A percentile compares a stretch with the other conserved stretches of the same genome.
phyloP scores from a whole-genome alignment of 2,329 filamentous ascomycete genomes.

The Cytospora mali region DNA sequence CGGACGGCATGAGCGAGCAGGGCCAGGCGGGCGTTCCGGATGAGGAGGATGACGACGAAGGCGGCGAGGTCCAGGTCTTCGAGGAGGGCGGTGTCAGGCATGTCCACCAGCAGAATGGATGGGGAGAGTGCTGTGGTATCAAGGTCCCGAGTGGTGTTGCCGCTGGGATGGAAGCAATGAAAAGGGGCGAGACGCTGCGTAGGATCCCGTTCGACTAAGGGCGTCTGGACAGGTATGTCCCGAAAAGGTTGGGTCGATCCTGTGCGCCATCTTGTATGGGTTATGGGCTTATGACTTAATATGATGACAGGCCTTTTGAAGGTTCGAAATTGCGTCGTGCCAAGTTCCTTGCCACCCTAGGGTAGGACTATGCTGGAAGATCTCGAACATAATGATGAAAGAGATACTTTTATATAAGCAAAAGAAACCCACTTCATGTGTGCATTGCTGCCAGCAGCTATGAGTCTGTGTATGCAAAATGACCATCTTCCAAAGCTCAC shows the following conservation, averaged over 20 bases:
- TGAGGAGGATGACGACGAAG: slow-evolving; percentile 52
- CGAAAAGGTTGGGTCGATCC: not conserved
- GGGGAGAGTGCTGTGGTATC: slow-evolving; percentile 98
- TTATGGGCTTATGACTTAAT: not conserved
- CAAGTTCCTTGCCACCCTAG: not conserved
- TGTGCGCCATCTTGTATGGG: not conserved
- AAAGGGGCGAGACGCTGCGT: slow-evolving; percentile 66
- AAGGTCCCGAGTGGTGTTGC: slow-evolving; percentile 94
- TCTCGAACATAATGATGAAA: not conserved
- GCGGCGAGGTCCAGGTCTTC: slow-evolving; percentile 64
- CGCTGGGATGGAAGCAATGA: slow-evolving; percentile 85
- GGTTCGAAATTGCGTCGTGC: not conserved
- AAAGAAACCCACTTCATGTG: no score
- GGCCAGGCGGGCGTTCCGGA: slow-evolving; percentile 50
- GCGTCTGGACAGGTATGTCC: not conserved
- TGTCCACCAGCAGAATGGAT: slow-evolving; percentile 71
- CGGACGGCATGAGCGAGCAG: slow-evolving; percentile 76
- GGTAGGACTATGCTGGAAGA: no score
- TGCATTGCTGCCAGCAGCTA: not conserved
- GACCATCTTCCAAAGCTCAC: not conserved
- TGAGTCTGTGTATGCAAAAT: not conserved
- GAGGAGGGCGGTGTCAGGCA: slow-evolving; percentile 67
- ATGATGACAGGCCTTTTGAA: not conserved
- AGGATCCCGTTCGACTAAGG: slow-evolving; percentile 79
- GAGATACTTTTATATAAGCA: not conserved